Evolutionary conservation across 495 filamentous ascomycete species (phyloP).

Genomic region (Cercophora sp.): DNA sequence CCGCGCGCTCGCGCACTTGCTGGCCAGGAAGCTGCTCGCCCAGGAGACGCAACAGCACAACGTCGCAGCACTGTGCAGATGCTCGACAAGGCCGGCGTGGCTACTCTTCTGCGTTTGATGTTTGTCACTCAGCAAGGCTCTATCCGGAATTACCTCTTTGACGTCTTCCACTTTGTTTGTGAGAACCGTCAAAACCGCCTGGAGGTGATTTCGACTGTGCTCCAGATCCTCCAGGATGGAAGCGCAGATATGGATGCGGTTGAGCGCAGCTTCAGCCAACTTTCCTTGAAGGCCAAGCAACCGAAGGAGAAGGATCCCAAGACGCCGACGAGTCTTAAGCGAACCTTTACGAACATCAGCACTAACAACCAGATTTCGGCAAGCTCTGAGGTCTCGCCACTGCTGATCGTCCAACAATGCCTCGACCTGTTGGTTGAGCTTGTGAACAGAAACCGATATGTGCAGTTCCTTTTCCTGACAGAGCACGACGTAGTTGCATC

Average conservation of each 20-base stretch:
- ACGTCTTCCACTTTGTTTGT: conserved; percentile 82
- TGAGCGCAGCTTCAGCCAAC: conserved; percentile 88
- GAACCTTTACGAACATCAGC: conserved; percentile 57
- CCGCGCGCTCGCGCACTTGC: conserved; percentile 25
- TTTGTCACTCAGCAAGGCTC: conserved; percentile 88
- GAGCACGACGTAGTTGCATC: conserved; percentile 79
- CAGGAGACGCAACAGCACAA: conserved; percentile 55
- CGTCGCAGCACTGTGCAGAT: conserved; percentile 85
- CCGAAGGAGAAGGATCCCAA: conserved; percentile 62
- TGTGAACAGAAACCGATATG: conserved; percentile 71
- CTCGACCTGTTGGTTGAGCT: conserved; percentile 76
- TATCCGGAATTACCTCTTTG: conserved; percentile 69
- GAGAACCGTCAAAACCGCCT: conserved; percentile 91
- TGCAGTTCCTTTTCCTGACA: conserved; percentile 89
- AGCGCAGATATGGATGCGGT: conserved; percentile 89
- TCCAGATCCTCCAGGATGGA: conserved; percentile 95
- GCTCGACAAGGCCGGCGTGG: conserved; percentile 92
- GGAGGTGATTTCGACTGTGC: conserved; percentile 88
- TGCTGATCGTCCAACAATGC: conserved; percentile 95
- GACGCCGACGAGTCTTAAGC: conserved; percentile 73
- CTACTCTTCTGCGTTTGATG: conserved; percentile 91
- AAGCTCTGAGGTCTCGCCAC: conserved; percentile 78
- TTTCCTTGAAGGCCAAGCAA: conserved; percentile 87
- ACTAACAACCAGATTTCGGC: conserved; percentile 44
- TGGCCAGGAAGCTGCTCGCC: conserved; percentile 28